Base-by-base conservation (phyloP, 2,329 filamentous ascomycete species). In the Westerdykella ornata region DNA sequence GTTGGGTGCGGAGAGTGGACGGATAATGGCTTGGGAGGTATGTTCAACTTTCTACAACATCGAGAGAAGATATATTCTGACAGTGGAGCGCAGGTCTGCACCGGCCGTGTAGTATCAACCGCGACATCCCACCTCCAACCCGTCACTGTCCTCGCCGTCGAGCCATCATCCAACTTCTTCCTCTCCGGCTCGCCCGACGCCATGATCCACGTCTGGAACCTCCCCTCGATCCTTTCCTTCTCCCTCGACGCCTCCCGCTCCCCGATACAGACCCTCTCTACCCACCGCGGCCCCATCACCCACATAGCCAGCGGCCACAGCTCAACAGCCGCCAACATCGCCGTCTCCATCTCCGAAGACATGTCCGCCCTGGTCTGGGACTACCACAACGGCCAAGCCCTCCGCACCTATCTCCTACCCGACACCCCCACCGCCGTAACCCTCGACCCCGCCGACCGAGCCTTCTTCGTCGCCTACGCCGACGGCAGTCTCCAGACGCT, bases 351-450 rank as follows among this genome's bases (percentile, higher is more conserved):
- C 5, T 87, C 87, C 50, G 81, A 79, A 54, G 92, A 97, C 68
- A 89, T 86, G 67, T 92, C 87, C 6, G 87, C 87, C 53, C 82
- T 95, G 56, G 74, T 94, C 45, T 98, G 92, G 92, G 89, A 97
- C 67, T 94, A 94, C 62, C 80, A 82, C 47, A 85, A 80, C 1
- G 87, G 87, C 30, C 77, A 80, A 45, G 73, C 84, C 9, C 70
- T 97, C 43, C 80, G 89, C 33, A 97, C 88, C 3, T 80, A 94
- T 49, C 74, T 97, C 31, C 79, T 97, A 42, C 80, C 85, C 2
- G 73, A 76, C n/a, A 71, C 76, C 14, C 87, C 89, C 13, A 72
- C 84, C 20, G 88, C 83, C 53, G 63, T 90, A 26, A 72, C 78
- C 7, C 71, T 97, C 4, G 92, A 97, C 63, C 84, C 89, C 1